Base-by-base conservation (phyloP, 2,329 filamentous ascomycete species). In the Alternaria brassicicola region DNA sequence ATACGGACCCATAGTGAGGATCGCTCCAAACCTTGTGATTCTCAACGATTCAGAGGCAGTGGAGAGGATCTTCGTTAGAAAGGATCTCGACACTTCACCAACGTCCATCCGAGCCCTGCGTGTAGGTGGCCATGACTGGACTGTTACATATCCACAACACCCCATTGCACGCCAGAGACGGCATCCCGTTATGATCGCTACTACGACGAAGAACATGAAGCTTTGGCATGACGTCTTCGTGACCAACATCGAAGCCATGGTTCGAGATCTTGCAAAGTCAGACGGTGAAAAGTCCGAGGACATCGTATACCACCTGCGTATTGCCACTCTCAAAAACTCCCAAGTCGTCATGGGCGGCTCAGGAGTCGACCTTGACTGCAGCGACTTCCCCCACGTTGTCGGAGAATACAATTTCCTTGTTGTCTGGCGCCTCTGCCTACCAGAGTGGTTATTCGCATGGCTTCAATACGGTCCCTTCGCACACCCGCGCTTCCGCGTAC, bases 391-490 rank as follows among this genome's bases (percentile, higher is more conserved):
- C 4, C 56, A 30, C 6, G 57, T 65, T 10, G 63, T 67, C 8
- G 65, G 65, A 17, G 63, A 67, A 30, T 67, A 67, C 26, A 67
- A 67, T 28, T 67, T 67, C 26, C 65, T 64, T 6, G 65, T 67
- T 1, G 61, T 67, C 6, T 67, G 65, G 65, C 48, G 65, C 10
- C 57, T 67, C 6, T 67, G 65, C 12, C 61, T 66, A 21, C 65
- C 63, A 5, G 59, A 65, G 15, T 67, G 65, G 65, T 49, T 67
- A 3, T 67, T 67, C 28, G 17, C 31, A 28, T 67, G 65, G 63
- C 53, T 66, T 3, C 61, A 66, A 19, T 59, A 64, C 48, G 30
- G 55, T 15, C 65, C 65, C 1, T 67, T 67, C 33, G 15, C 53
- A 2, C 59, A 64, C 39, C 12, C 65, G 2, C 56, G 63, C 12